Percentiles rank a stretch among this genome's conserved stretches.
Conservation (phyloP, 495 filamentous ascomycete species). For the Penicillium paradoxum region DNA sequence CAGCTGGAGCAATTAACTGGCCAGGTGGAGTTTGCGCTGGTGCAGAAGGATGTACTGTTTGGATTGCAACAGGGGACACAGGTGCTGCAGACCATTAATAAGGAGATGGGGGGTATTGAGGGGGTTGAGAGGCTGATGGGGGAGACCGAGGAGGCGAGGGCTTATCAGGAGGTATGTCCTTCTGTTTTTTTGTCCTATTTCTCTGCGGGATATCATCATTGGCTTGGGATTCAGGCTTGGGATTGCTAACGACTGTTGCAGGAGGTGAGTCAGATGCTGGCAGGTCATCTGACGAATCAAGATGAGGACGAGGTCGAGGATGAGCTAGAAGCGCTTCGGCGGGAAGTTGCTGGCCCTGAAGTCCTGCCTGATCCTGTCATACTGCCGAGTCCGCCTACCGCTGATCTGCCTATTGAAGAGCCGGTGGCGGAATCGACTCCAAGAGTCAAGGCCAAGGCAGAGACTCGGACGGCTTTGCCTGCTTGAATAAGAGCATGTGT, state of each 20-base stretch:
- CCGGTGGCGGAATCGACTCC: slow-evolving; percentile 24
- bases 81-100: slow-evolving; percentile 84
- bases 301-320: slow-evolving; percentile 98
- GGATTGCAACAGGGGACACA: slow-evolving; percentile 88
- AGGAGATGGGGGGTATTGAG: slow-evolving; percentile 93
- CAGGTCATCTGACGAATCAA: slow-evolving; percentile 76
- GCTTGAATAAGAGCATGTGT: slow-evolving; percentile 17
- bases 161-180: slow-evolving; percentile 75
- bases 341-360: slow-evolving; percentile 51
- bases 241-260: slow-evolving; percentile 27
- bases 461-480: slow-evolving; percentile 29
- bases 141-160: slow-evolving; percentile 79
- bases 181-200: no score
- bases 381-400: slow-evolving; percentile 58
- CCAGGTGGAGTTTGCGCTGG: slow-evolving; percentile 86
- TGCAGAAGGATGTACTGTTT: slow-evolving; percentile 92
- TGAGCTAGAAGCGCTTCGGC: slow-evolving; percentile 76
- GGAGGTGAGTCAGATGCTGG: slow-evolving; percentile 89
- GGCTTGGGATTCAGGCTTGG: neutral
- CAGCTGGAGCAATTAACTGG: slow-evolving; percentile 78
- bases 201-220: neutral
- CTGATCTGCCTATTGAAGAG: slow-evolving; percentile 24
- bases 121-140: slow-evolving; percentile 91
- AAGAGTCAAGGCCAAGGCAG: slow-evolving; percentile 36
- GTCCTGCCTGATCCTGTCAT: slow-evolving; percentile 51